Percentiles rank a stretch among this genome's conserved stretches.
These are phyloP conservation scores for Penicillium griseofulvum DNA, from an alignment of 2,329 filamentous ascomycete genomes.

Conservation along the genomic window DNA sequence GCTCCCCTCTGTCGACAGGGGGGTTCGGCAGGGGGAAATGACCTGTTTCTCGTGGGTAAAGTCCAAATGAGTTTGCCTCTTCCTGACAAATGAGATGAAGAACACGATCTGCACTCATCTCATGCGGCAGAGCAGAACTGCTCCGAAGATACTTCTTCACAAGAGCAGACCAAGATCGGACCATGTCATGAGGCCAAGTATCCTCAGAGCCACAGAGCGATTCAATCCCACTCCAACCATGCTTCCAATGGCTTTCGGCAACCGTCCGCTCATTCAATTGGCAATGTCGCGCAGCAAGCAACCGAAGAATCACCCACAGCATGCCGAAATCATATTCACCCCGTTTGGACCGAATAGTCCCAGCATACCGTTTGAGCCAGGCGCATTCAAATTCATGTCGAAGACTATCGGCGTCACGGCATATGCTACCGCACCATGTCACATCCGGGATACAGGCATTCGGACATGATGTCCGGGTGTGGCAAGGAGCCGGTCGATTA, in stretches of 20 bases:
- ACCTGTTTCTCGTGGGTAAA: conserved; percentile 26
- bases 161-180: conserved; percentile 26
- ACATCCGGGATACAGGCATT: conserved; percentile 28
- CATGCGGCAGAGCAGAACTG: conserved; percentile 17
- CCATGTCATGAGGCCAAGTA: conserved; percentile 30
- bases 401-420: conserved; percentile 19
- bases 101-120: conserved; percentile 14
- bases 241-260: conserved; percentile 7
- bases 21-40: conserved; percentile 12
- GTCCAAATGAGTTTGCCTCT: conserved; percentile 27
- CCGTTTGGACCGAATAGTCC: conserved; percentile 26
- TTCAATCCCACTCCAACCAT: conserved; percentile 26
- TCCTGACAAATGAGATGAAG: conserved; percentile 27
- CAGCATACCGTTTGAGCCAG: conserved; percentile 29
- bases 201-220: conserved; percentile 31
- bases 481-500: conserved; percentile 17
- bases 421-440: conserved; percentile 27
- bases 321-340: conserved; percentile 36
- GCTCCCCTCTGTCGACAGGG: conserved; percentile 18
- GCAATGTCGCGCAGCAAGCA: conserved; percentile 25
- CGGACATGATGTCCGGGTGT: conserved; percentile 16
- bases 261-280: background rate
- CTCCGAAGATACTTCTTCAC: conserved; percentile 33
- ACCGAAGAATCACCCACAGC: conserved; percentile 35
- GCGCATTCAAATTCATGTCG: conserved; percentile 33